Conservation (phyloP, 108 stramenopile genomes). For the Chaetoceros tenuissimus region DNA sequence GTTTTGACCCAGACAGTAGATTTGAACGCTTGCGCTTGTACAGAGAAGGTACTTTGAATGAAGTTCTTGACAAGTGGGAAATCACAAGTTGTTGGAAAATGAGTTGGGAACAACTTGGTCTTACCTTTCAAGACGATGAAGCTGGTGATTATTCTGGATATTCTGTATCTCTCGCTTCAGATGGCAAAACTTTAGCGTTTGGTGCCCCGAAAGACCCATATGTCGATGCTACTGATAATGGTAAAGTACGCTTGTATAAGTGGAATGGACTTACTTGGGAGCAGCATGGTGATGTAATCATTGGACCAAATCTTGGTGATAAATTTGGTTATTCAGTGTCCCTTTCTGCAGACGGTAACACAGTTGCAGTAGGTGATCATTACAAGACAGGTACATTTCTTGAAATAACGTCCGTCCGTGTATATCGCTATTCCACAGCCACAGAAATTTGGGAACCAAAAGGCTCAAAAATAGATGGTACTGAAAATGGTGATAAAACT, state of each 20-base stretch:
- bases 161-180: conserved; percentile 7
- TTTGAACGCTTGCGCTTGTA: too few relatives aligned
- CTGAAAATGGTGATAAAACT: too few relatives aligned
- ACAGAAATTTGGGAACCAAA: conserved; percentile 2
- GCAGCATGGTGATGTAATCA: conserved; percentile 8
- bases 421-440: too few relatives aligned
- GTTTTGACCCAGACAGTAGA: too few relatives aligned
- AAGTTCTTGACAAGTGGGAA: too few relatives aligned
- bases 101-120: conserved; percentile 8
- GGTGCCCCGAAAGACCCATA: neutral
- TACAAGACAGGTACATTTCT: neutral
- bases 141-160: conserved; percentile 12
- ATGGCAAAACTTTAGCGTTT: conserved; percentile 6
- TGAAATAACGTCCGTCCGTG: too few relatives aligned
- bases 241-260: neutral
- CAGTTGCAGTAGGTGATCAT: conserved; percentile 1
- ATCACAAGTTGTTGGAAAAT: too few relatives aligned
- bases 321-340: conserved; percentile 2
- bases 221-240: neutral
- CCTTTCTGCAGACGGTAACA: conserved; percentile 3
- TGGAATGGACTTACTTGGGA: conserved; percentile 2
- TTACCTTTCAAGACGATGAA: conserved; percentile 8
- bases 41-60: too few relatives aligned
- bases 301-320: neutral
- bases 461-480: conserved; percentile 1